These are phyloP conservation scores for Erysiphe pulchra DNA, from an alignment of 2,329 filamentous ascomycete genomes.

Conservation along the genomic window DNA sequence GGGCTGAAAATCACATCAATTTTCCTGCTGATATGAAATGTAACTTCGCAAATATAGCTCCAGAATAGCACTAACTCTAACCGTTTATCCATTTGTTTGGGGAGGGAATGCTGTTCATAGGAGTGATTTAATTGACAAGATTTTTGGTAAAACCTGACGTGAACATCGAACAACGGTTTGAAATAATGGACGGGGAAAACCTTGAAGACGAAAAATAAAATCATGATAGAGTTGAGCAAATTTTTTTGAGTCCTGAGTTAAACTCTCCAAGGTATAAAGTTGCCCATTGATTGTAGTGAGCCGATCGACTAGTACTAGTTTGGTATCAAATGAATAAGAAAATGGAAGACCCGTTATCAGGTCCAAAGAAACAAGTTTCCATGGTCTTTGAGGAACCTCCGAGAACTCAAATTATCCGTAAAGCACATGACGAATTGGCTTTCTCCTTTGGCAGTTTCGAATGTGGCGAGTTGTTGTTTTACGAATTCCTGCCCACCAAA, in stretches of 20 bases:
- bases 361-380: neutral
- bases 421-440: neutral
- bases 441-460: neutral
- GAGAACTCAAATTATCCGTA: neutral
- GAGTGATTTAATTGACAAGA: neutral
- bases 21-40: slow-evolving; percentile 2
- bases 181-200: neutral
- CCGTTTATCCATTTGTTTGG: slow-evolving; percentile 1
- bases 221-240: neutral
- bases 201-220: neutral
- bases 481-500: neutral
- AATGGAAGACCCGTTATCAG: neutral
- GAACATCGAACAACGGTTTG: neutral
- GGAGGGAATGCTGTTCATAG: slow-evolving; percentile 2
- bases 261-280: neutral
- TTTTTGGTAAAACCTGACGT: neutral
- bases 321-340: neutral
- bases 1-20: slow-evolving; percentile 1
- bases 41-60: slow-evolving; percentile 2
- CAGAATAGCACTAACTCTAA: slow-evolving; percentile 1
- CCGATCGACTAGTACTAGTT: neutral
- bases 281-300: neutral
- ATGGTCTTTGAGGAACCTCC: neutral
- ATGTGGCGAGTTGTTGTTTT: neutral
- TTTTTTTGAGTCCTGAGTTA: neutral